Percentiles rank a stretch among this genome's conserved stretches.
Conservation (phyloP, 2,329 filamentous ascomycete species). For the Verticillium nonalfalfae region DNA sequence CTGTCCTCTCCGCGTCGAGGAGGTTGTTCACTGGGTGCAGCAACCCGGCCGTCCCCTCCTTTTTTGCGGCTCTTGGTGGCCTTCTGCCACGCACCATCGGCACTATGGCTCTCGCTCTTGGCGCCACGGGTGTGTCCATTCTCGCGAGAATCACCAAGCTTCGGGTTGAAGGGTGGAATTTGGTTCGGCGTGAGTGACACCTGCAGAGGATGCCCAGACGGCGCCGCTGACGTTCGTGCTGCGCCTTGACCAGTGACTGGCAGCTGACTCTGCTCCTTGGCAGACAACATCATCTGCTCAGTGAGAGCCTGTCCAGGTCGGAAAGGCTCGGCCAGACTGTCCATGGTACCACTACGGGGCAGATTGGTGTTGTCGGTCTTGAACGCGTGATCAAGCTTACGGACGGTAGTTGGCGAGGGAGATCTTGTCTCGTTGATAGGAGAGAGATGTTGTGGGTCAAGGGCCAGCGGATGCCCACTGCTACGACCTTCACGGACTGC, state of each 20-base stretch:
- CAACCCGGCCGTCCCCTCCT: conserved; percentile 33
- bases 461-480: conserved; percentile 20
- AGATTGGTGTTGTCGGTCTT: background rate
- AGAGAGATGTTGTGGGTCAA: conserved; percentile 52
- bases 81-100: conserved; percentile 52
- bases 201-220: conserved; percentile 3
- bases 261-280: conserved; percentile 20
- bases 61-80: conserved; percentile 48
- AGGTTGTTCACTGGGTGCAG: conserved; percentile 37
- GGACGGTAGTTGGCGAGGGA: conserved; percentile 57
- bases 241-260: conserved; percentile 13
- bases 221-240: background rate
- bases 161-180: conserved; percentile 18
- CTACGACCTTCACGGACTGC: conserved; percentile 39
- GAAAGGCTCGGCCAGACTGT: background rate
- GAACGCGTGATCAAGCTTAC: conserved; percentile 29
- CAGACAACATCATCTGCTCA: conserved; percentile 10
- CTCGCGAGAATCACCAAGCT: conserved; percentile 34
- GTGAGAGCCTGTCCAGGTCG: background rate
- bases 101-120: conserved; percentile 45
- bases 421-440: conserved; percentile 70
- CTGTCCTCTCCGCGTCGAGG: conserved; percentile 55
- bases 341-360: background rate
- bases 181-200: background rate
- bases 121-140: conserved; percentile 47